Base-by-base conservation (phyloP, 768 basidiomycete species). In the Auriscalpium microsporum region DNA sequence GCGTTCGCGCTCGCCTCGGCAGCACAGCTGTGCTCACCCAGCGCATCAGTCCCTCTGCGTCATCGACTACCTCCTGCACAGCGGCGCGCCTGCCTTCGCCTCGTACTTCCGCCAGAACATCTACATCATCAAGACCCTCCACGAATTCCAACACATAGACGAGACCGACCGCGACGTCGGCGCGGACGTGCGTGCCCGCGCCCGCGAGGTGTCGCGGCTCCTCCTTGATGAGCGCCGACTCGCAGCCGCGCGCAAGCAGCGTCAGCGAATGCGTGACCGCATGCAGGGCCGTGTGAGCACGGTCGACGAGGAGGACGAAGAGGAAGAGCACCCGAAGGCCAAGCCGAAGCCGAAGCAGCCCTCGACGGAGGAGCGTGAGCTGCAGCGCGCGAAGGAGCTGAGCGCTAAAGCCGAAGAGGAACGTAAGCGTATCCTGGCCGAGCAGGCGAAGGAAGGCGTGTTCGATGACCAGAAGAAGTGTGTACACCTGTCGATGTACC, bases 91-190 rank as follows among this genome's bases (percentile, higher is more conserved):
- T 67, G 94, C 96, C 67, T 93, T 96, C 17, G 90, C 96, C 58
- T 86, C 92, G 64, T 97, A 97, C 73, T 97, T 96, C 76, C 84
- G 83, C 48, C 92, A 97, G 68, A 97, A 97, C 67, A 71, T 95
- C 53, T 97, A 97, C 71, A 81, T 95, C 66, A 84, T 98, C 81
- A 97, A 97, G 78, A 97, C 94, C 0, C 82, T 98, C 56, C 92
- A 94, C 68, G 95, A 97, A 70, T 98, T 98, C 71, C 94, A 97
- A 65, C 94, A 87, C 67, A 71, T 93, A 53, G 95, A 97, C 70
- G 95, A 97, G 61, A 82, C 86, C 23, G 87, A 83, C 34, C 90
- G 90, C 66, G 95, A 98, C 68, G 90, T 94, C 63, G 95, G 95
- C 23, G 90, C 90, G 14, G 96, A 96, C 69, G 90, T 94, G 16